Conservation (phyloP, 2,329 filamentous ascomycete genomes). For the Neonectria faginata region DNA sequence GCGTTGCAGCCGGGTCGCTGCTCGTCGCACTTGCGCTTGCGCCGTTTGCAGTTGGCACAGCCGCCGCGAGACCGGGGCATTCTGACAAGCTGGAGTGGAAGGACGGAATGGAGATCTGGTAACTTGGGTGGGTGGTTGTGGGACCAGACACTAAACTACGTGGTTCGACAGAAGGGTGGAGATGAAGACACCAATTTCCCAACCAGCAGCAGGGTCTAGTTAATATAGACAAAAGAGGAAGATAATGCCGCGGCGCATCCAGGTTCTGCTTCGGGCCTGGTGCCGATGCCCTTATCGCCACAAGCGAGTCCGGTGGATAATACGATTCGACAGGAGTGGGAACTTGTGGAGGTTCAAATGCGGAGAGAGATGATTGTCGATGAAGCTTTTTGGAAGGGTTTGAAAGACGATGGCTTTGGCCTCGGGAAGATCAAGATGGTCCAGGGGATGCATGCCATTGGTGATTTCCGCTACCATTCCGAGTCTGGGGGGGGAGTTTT, state of each 20-base stretch:
- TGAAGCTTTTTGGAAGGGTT: not conserved
- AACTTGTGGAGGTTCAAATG: not conserved
- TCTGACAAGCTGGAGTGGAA: too few relatives aligned
- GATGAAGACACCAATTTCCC: not conserved
- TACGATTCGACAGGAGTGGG: not conserved
- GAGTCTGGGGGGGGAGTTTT: too few relatives aligned
- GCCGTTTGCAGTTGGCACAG: conserved; percentile 43
- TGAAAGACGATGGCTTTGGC: not conserved
- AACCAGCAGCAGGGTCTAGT: conserved; percentile 1
- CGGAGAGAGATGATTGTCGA: too few relatives aligned
- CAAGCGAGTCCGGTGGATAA: not conserved
- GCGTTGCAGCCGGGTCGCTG: conserved; percentile 36
- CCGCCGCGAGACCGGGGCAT: conserved; percentile 43
- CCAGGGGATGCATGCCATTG: not conserved
- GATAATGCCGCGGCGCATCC: conserved; percentile 43
- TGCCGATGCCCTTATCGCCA: conserved; percentile 17
- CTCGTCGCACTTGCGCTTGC: conserved; percentile 45
- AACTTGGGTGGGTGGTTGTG: not conserved
- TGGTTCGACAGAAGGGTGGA: not conserved
- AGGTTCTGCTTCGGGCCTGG: conserved; percentile 31
- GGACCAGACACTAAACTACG: too few relatives aligned
- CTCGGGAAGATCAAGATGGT: not conserved
- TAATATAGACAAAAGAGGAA: conserved; percentile 42
- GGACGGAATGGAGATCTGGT: not conserved
- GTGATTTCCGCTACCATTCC: not conserved